phyloP scores from a whole-genome alignment of 2,329 filamentous ascomycete species.

The Monosporascus sp. region DNA sequence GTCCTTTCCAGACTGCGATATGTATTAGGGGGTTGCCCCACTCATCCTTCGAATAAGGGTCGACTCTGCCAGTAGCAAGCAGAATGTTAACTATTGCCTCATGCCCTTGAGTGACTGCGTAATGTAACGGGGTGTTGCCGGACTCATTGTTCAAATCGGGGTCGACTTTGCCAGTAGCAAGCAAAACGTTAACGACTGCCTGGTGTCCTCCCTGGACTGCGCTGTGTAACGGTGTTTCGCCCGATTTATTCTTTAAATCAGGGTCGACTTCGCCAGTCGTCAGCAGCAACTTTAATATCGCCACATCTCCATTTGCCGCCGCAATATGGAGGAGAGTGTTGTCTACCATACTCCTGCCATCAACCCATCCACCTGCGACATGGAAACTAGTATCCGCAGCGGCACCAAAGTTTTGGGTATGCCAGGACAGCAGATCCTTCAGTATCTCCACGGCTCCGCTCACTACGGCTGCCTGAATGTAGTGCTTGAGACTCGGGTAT shows the following conservation, averaged over 20 bases:
- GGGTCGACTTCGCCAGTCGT: not conserved
- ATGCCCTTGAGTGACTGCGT: not conserved
- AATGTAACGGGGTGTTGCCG: not conserved
- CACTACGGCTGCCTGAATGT: not conserved
- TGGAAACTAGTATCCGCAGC: too few relatives aligned
- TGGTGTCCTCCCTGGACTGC: not conserved
- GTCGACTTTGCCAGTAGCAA: not conserved
- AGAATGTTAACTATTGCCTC: too few relatives aligned
- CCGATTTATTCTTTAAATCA: not conserved
- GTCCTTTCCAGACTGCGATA: too few relatives aligned
- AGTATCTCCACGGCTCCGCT: too few relatives aligned
- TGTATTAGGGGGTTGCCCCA: too few relatives aligned
- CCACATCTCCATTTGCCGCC: not conserved
- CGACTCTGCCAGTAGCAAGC: too few relatives aligned
- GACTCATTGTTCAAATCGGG: not conserved
- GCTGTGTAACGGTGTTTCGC: not conserved
- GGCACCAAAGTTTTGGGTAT: too few relatives aligned
- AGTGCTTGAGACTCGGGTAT: not conserved
- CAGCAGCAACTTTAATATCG: not conserved
- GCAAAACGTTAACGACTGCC: not conserved
- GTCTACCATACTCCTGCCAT: too few relatives aligned
- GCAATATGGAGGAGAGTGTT: not conserved
- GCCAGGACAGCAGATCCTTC: too few relatives aligned
- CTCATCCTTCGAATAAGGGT: too few relatives aligned
- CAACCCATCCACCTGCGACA: too few relatives aligned